phyloP scores from a whole-genome alignment of 2,329 filamentous ascomycete genomes.

The Beauveria rudraprayagi region DNA sequence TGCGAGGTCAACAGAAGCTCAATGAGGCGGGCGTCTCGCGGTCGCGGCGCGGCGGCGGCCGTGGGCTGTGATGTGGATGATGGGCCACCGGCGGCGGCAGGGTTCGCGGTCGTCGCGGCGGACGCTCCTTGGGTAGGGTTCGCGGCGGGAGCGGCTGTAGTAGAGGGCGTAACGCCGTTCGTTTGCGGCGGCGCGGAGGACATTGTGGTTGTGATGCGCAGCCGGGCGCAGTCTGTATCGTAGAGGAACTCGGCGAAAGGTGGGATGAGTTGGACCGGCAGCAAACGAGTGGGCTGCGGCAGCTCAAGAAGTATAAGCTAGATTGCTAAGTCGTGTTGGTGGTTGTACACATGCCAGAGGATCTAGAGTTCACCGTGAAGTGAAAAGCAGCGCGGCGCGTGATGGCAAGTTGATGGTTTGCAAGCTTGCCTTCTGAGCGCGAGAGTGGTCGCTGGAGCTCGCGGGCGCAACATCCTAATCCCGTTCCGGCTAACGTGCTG shows the following conservation, averaged over 20 bases:
- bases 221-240: not conserved
- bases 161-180: slow-evolving; percentile 8
- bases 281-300: not conserved
- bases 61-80: slow-evolving; percentile 22
- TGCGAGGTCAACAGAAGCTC: slow-evolving; percentile 73
- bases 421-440: not conserved
- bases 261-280: not conserved
- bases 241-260: not conserved
- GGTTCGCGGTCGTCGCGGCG: not conserved
- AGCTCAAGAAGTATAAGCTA: not conserved
- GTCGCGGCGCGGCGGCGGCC: slow-evolving; percentile 44
- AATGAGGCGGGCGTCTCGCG: slow-evolving; percentile 70
- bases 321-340: not conserved
- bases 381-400: not conserved
- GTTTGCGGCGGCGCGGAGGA: slow-evolving; percentile 1
- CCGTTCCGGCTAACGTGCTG: slow-evolving; percentile 3
- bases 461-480: slow-evolving; percentile 10
- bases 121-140: not conserved
- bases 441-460: not conserved
- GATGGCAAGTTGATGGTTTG: not conserved
- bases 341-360: not conserved
- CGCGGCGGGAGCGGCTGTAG: slow-evolving; percentile 5
- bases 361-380: not conserved
- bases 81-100: slow-evolving; percentile 17
- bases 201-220: not conserved